Evolutionary conservation across 2,329 filamentous ascomycete species (phyloP), one percentile per base, ranked within the genome.

Genomic region (Trichoderma guizhouense): DNA sequence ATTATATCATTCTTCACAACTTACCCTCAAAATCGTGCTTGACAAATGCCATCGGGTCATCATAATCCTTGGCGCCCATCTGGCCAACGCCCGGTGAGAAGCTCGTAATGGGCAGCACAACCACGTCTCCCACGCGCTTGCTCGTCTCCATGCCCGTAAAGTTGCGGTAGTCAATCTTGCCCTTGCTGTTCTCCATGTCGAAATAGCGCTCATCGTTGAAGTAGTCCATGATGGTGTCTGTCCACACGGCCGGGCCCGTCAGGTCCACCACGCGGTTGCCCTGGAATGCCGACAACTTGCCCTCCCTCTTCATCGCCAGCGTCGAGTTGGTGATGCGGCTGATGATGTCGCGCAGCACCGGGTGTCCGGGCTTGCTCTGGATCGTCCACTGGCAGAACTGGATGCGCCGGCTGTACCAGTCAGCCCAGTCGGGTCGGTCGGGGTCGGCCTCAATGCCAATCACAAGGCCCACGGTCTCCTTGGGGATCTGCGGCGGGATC

Each of bases 351-450:
- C 95, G 90, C 72, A 99, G 87, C 14, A 97, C 90, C 0, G 96
- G 96, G 80, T 99, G 96, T 12, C 96, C 96, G 0, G 95, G 92
- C 82, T 99, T 99, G 71, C 93, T 86, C 82, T 98, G 95, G 74
- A 99, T 98, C 1, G 96, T 99, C 96, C 96, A 99, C 81, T 99
- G 96, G 83, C 96, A 99, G 82, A 99, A 98, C 80, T 98, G 96
- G 73, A 99, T 95, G 74, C 95, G 90, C 72, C 96, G 92, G 74
- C 94, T 96, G 85, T 98, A 99, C 96, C 95, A 98, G 1, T 97
- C 86, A 43, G 90, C 88, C 96, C 96, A 99, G 81, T 99, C 96
- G 4, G 89, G 88, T 62, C 96, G 90, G 81, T 98, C 94, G 0
- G 96, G 94, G 79, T 99, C 96, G 5, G 96, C 96, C 84, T 99